phyloP scores from a whole-genome alignment of 169 alveolate species.

The Eimeria acervulina region DNA sequence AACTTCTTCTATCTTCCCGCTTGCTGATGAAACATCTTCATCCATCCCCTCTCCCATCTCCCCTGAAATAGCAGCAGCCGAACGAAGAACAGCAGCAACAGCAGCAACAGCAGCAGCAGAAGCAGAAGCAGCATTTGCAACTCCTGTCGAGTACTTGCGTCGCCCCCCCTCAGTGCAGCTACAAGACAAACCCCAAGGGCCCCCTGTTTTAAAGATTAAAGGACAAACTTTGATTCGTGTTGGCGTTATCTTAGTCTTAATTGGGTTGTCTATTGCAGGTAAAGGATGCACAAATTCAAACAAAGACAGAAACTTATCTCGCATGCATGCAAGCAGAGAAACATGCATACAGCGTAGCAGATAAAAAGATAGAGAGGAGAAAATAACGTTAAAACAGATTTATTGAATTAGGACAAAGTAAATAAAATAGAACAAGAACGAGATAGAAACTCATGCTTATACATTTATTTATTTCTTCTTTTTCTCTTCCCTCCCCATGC shows the following conservation, averaged over 20 bases:
- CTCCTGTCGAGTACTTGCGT: background rate
- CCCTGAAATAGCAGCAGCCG: background rate
- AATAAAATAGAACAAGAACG: background rate
- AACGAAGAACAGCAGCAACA: background rate
- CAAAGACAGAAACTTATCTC: background rate
- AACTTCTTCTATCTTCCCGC: no score
- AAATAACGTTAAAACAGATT: no score
- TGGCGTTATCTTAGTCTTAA: no score
- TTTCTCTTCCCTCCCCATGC: background rate
- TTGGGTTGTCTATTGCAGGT: no score
- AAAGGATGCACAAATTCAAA: no score
- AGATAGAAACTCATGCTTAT: background rate
- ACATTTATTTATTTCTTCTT: no score
- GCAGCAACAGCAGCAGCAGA: background rate
- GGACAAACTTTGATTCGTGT: background rate
- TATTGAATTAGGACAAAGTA: no score
- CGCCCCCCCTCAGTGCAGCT: background rate
- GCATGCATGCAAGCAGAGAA: background rate
- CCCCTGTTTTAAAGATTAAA: background rate
- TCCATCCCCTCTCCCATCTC: no score
- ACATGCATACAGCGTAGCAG: no score
- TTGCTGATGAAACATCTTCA: no score
- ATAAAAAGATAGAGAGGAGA: no score
- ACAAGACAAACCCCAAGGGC: background rate
- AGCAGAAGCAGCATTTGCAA: background rate